Base-by-base conservation (phyloP, 805 yeast genomes). In the Zygosaccharomyces bisporus region DNA sequence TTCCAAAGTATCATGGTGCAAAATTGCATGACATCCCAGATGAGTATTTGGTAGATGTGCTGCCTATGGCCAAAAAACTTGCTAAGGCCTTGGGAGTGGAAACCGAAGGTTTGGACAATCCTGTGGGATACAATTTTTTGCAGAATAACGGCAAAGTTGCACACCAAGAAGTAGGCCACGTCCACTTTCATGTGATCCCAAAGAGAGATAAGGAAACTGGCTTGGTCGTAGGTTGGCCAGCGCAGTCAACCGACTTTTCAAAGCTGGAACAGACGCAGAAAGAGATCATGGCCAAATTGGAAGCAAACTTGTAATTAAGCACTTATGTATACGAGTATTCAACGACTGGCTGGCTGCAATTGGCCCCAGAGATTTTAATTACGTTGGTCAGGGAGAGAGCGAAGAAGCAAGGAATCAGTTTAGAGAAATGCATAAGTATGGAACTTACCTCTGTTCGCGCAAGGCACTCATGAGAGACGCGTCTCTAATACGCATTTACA, bases 101-200 rank as follows among this genome's bases (percentile, higher is more conserved):
- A 52, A 69, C 70, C 36, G 83, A 82, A 47, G 78, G 85, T 30
- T 75, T 78, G 12, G 75, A 74, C 8, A 76, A 79, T 24, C 73
- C 73, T 3, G 73, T 74, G 4, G 87, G 88, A 14, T 91, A 91
- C 75, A 91, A 91, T 62, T 64, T 91, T 16, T 71, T 91, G 53
- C 98, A 90, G 67, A 93, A 91, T 74, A 93, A 91, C 56, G 98
- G 98, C 39, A 71, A 86, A 62, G 81, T 90, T 60, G 99, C 98
- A 9, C 98, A 93, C 63, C 99, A 91, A 71, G 83, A 76, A 44
- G 98, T 93, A 45, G 93, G 86, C 55, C 99, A 91, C 64, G 97
- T 93, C 46, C 99, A 91, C 66, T 86, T 93, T 77, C 99, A 91
- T 66, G 79, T 91, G 65, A 91, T 91, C 62, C 99, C 99, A 40